Evolutionary conservation across 129 eudicot genomes (phyloP).

Genomic region (Heracleum sosnowskyi): DNA sequence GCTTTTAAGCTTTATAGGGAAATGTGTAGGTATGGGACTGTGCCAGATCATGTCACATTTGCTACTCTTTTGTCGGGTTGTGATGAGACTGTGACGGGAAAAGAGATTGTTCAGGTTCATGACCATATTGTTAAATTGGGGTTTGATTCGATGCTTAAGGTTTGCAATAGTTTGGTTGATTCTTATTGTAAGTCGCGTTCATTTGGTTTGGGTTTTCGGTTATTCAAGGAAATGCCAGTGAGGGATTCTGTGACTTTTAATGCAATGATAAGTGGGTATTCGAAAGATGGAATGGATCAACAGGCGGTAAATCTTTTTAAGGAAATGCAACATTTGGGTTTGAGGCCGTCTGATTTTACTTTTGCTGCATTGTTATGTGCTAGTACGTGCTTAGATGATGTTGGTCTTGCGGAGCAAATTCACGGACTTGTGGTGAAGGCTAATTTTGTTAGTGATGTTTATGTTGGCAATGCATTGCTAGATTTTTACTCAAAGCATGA

Average conservation of each 20-base stretch:
- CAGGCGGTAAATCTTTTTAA: slow-evolving; percentile 44
- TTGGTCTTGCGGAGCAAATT: slow-evolving; percentile 47
- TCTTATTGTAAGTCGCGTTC: slow-evolving; percentile 64
- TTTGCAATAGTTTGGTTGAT: slow-evolving; percentile 72
- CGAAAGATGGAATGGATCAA: slow-evolving; percentile 35
- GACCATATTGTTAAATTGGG: slow-evolving; percentile 59
- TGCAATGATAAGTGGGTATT: slow-evolving; percentile 53
- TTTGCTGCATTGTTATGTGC: slow-evolving; percentile 71
- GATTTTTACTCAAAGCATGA: slow-evolving; percentile 79
- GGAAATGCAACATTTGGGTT: slow-evolving; percentile 46
- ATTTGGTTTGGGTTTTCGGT: slow-evolving; percentile 36
- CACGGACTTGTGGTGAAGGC: slow-evolving; percentile 54
- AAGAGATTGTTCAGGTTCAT: slow-evolving; percentile 52
- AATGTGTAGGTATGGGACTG: slow-evolving; percentile 52
- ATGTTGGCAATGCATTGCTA: slow-evolving; percentile 66
- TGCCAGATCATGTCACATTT: slow-evolving; percentile 63
- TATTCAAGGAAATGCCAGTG: slow-evolving; percentile 41
- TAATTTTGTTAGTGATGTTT: slow-evolving; percentile 50
- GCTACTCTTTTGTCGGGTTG: slow-evolving; percentile 63
- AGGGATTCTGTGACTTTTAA: slow-evolving; percentile 66
- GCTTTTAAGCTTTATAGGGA: slow-evolving; percentile 55
- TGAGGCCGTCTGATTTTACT: slow-evolving; percentile 66
- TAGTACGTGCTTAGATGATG: slow-evolving; percentile 36
- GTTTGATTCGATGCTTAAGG: slow-evolving; percentile 27
- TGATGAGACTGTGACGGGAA: slow-evolving; percentile 29